Percentiles rank a stretch among this genome's conserved stretches.
phyloP scores from a whole-genome alignment of 192 early-diverging fungal genomes.

The Dissophora ornata region DNA sequence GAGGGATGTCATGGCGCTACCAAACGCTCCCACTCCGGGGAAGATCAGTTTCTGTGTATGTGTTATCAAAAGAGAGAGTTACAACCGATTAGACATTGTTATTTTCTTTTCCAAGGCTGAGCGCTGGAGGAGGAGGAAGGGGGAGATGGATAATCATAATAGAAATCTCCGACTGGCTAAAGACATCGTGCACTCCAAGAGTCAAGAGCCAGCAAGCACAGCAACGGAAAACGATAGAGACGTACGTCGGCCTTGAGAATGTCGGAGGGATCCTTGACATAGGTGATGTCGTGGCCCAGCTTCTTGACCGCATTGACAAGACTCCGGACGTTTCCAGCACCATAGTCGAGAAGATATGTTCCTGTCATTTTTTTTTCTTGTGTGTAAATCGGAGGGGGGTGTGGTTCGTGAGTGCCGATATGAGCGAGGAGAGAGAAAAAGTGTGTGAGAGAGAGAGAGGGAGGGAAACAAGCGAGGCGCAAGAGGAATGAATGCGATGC shows the following conservation, averaged over 20 bases:
- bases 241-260: constrained; percentile 90
- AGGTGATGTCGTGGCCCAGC: constrained; percentile 88
- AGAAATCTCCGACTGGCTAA: constrained; percentile 2
- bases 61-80: neutral
- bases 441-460: constrained; percentile 2
- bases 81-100: no score
- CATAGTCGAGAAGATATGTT: constrained; percentile 95
- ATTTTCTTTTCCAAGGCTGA: no score
- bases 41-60: constrained; percentile 91
- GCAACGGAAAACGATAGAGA: neutral
- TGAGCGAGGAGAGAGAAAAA: neutral
- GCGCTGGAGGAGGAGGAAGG: neutral
- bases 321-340: constrained; percentile 99
- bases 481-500: no score
- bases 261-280: constrained; percentile 80
- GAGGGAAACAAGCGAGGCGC: neutral
- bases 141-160: neutral
- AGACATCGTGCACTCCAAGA: no score
- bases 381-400: neutral
- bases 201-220: neutral
- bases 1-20: constrained; percentile 87
- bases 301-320: constrained; percentile 93
- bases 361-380: constrained; percentile 56
- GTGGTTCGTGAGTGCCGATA: no score
- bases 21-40: constrained; percentile 98